Base-by-base conservation (phyloP, 768 basidiomycete species). In the Austroboletus festivus region DNA sequence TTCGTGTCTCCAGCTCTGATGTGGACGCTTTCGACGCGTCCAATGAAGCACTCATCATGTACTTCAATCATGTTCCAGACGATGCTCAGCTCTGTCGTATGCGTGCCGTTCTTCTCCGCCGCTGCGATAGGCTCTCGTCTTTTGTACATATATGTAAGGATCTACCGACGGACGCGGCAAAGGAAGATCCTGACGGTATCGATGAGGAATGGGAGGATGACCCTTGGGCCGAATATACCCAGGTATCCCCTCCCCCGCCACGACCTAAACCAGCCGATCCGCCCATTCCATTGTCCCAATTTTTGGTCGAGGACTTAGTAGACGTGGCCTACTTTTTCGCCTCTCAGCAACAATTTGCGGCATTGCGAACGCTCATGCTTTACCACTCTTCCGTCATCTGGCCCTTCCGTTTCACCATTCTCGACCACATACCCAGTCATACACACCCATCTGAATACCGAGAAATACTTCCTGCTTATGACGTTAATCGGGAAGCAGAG, bases 351-450 rank as follows among this genome's bases (percentile, higher is more conserved):
- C 72, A 79, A 44, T 78, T 89, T 44, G 55, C 65, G 1, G 80
- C 84, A 5, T 73, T 94, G 33, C 70, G 64, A 15, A 70, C 79
- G 30, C 72, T 97, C 28, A 63, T 82, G 50, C 56, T 71, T 26
- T 78, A 78, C 44, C 87, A 93, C 62, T 63, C 66, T n/a, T 38
- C 61, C 9, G 56, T 64, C 22, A 68, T 96, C 26, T 88, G 82
- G 77, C 83, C 86, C 3, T 77, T 71, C 57, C 86, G 93, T 19
- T 76, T 87, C 59, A 57, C 65, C 24, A 77, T 97, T 42, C 73
- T 94, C 44, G 79, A 86, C 46, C 74, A 73, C 47, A 78, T 96
- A 47, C 92, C 95, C 26, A 80, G 82, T 56, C 82, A 91, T 67
- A 70, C 76, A 9, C 73, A 81, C 42, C 88, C 93, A 3, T 72